Evolutionary conservation across 2,329 filamentous ascomycete genomes (phyloP).

Genomic region (Alternaria brassicae): DNA sequence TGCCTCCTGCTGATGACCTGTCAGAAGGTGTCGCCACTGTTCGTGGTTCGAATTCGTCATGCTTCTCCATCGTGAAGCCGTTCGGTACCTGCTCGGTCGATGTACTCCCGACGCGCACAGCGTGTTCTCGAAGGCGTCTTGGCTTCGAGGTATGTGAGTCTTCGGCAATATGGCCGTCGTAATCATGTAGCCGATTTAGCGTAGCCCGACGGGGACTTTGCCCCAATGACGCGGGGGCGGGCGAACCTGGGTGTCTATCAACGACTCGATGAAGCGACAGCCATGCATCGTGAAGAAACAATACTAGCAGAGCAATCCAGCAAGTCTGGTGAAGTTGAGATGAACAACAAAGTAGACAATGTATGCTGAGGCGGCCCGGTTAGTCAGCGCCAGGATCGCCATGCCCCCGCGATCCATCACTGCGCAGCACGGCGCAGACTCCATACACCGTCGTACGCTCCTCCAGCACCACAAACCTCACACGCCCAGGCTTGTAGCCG

Average conservation of each 20-base stretch:
- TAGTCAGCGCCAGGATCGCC: neutral
- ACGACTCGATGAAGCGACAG: neutral
- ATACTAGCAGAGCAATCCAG: neutral
- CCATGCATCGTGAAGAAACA: neutral
- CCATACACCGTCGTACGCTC: neutral
- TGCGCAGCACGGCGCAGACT: neutral
- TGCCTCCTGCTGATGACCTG: neutral
- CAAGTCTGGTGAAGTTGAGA: no score
- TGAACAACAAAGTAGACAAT: no score
- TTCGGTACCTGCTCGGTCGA: neutral
- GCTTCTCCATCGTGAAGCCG: neutral
- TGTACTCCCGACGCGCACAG: neutral
- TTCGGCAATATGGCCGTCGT: constrained; percentile 13
- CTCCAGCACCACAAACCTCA: neutral
- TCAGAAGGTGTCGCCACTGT: neutral
- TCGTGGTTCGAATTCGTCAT: neutral
- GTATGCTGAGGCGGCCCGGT: neutral
- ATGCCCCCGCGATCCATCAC: neutral
- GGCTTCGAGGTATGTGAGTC: neutral
- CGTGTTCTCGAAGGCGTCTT: neutral
- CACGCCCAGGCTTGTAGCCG: constrained; percentile 2
- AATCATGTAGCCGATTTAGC: constrained; percentile 12
- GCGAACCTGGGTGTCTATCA: neutral
- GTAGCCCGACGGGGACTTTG: neutral
- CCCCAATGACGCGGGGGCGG: constrained; percentile 1